These are phyloP conservation scores for Calonectria fujianensis DNA, from an alignment of 2,329 filamentous ascomycete species.

Conservation along the genomic window DNA sequence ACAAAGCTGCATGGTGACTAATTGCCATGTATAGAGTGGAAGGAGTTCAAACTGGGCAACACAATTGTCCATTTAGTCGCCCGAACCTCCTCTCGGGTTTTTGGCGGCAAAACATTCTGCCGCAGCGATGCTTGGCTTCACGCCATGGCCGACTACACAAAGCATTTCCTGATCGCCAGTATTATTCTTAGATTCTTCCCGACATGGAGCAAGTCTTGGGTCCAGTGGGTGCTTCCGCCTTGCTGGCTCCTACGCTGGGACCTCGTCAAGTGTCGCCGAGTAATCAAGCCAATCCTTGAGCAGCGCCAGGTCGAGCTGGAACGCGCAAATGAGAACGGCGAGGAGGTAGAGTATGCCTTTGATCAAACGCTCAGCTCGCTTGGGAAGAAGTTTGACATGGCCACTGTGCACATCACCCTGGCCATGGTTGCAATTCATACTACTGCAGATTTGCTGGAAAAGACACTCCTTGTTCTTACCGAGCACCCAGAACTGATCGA, in stretches of 20 bases:
- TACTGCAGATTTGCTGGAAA: background rate
- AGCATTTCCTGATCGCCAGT: constrained; percentile 8
- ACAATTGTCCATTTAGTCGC: constrained; percentile 6
- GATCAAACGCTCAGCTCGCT: background rate
- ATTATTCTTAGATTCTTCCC: constrained; percentile 17
- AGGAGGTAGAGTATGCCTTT: constrained; percentile 3
- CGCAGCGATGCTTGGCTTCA: constrained; percentile 15
- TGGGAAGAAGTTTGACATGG: constrained; percentile 9
- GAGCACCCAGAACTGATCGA: background rate
- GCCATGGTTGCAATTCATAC: constrained; percentile 20
- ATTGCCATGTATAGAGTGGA: background rate
- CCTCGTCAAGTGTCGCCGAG: background rate
- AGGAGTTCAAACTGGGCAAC: background rate
- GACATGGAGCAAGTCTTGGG: constrained; percentile 1
- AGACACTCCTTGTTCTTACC: background rate
- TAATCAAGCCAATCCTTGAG: constrained; percentile 11
- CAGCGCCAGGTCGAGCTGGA: background rate
- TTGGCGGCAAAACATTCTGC: constrained; percentile 15
- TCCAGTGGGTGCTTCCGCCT: constrained; percentile 11
- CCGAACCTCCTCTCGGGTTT: constrained; percentile 4
- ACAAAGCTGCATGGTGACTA: background rate
- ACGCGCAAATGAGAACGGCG: background rate
- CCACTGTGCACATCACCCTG: constrained; percentile 5
- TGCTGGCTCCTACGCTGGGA: constrained; percentile 10
- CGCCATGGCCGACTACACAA: constrained; percentile 1